Evolutionary conservation across 768 basidiomycete species (phyloP), one percentile per base, ranked within the genome.

Genomic region (Megacollybia marginata): DNA sequence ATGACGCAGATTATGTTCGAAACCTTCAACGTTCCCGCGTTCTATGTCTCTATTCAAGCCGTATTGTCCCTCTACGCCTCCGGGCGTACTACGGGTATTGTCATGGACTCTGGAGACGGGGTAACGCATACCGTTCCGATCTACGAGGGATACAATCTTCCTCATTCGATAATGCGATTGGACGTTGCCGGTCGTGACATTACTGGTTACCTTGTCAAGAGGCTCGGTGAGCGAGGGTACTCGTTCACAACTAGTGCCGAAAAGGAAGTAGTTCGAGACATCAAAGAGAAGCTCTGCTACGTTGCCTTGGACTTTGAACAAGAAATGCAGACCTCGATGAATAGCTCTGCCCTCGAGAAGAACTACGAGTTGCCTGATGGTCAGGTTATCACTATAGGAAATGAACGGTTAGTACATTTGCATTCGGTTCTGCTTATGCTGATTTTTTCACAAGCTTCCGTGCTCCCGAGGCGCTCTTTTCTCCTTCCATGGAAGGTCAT

Each of bases 171-270:
- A 64, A 79, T 84, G 50, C 85, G 93, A 70, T 77, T 96, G 56
- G 93, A 96, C 68, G 76, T 92, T 61, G 88, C 93, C 52, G 93
- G 93, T 54, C 87, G 93, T 67, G 93, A 95, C 66, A 69, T 96
- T 64, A 95, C 93, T 53, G 84, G 85, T 51, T 83, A 72, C 66
- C 68, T 92, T 57, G 54, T 75, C 67, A 81, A 82, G 65, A 70
- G 74, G 54, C 61, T 82, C 49, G 77, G 71, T 57, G 84, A 87
- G 62, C 74, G 85, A 57, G 84, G 84, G 19, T 85, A 87, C 67
- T 67, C 73, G 15, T 86, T 87, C 72, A 84, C 80, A 53, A 86
- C 85, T 45, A 76, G 83, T 2, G 83, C 80, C 31, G 83, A 83
- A 65, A 68, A 73, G 54, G 83, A 83, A 71, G 82, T 87, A 47